Percentiles rank a stretch among this genome's conserved stretches.
Evolutionary conservation across 306 rosid genomes (phyloP).

Genomic region (Glycine soja): DNA sequence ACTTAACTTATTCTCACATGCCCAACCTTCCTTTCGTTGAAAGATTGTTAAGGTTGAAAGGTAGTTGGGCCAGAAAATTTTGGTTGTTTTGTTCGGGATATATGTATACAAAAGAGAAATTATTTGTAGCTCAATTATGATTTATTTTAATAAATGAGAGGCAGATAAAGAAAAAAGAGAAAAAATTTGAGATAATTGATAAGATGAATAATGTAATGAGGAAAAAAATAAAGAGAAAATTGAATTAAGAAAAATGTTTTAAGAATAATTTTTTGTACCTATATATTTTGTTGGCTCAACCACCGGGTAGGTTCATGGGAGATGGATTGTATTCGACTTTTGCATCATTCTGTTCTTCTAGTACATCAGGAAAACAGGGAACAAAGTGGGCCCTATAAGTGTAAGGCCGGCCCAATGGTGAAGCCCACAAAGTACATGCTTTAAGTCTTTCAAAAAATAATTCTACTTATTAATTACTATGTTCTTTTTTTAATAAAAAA

Average conservation of each 20-base stretch:
- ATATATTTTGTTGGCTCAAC: not conserved
- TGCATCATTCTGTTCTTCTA: constrained; percentile 1
- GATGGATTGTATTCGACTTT: constrained; percentile 9
- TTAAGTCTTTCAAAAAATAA: too few species aligned
- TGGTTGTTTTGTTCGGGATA: not conserved
- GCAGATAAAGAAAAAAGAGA: not conserved
- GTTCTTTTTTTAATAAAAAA: too few species aligned
- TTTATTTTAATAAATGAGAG: not conserved
- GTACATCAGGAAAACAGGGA: not conserved
- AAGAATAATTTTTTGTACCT: not conserved
- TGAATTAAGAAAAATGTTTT: not conserved
- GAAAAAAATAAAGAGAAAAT: not conserved
- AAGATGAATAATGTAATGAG: not conserved
- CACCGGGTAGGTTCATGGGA: not conserved
- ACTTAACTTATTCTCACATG: not conserved
- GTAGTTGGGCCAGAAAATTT: not conserved
- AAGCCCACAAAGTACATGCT: not conserved
- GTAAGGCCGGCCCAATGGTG: not conserved
- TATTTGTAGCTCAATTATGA: too few species aligned
- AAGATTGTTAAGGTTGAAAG: not conserved
- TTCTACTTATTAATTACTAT: too few species aligned
- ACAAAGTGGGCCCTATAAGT: not conserved
- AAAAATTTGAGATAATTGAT: too few species aligned
- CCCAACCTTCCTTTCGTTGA: not conserved
- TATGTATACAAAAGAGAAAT: too few species aligned